Base-by-base conservation (phyloP, 2,329 filamentous ascomycete genomes). In the Diplodia seriata region DNA sequence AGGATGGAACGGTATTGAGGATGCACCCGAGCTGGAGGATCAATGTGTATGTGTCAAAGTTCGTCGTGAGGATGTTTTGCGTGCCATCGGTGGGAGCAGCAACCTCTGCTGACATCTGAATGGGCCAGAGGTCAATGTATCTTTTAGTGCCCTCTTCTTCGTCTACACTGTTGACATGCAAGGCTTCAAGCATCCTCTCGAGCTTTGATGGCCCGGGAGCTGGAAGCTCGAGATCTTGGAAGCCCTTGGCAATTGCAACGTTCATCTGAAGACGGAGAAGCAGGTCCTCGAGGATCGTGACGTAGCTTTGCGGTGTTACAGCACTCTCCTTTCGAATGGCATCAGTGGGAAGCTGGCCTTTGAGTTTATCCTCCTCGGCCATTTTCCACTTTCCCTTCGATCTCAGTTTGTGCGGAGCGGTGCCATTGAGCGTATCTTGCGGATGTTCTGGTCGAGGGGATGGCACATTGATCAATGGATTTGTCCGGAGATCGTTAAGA, bases 41-140 rank as follows among this genome's bases (percentile, higher is more conserved):
- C n/a, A 96, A 82, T 0, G 92, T 87, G 85, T 93, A 96, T 0
- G 93, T 97, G 76, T 97, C 93, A 76, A 97, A 96, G 72, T 97
- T 97, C 0, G 91, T 95, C 0, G 93, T 96, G 66, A 94, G 78
- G 6, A 95, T 84, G 73, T 87, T 88, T 70, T 85, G 81, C 5
- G 74, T 74, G 15, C 66, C 88, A 4, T 31, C 29, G 11, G 20
- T 31, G 4, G 53, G 53, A 1, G 90, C 83, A 0, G 88, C 86
- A 40, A 95, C 86, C 73, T 94, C 91, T 1, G 92, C 92, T 6
- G 92, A 94, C 92, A 97, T 97, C 72, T 97, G 93, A 65, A 97
- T 95, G 0, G 93, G 93, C 93, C 93, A 97, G 4, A 97, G 81
- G 74, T 97, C 93, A 70, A 97, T 92, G 74, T 90, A 94, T 73